Base-by-base conservation (phyloP, 768 basidiomycete species). In the Ramaria rubella region DNA sequence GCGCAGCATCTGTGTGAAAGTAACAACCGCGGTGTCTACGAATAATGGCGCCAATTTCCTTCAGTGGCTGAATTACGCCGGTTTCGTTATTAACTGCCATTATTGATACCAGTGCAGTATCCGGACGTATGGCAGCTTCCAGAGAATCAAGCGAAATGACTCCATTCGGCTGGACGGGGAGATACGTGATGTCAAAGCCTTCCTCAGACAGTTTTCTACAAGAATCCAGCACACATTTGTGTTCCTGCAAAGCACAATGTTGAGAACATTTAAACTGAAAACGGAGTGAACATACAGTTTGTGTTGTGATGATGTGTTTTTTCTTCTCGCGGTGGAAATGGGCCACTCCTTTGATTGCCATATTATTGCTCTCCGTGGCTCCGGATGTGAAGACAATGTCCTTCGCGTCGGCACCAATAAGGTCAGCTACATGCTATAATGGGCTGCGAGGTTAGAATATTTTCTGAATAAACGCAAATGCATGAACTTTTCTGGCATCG, bases 81-180 rank as follows among this genome's bases (percentile, higher is more conserved):
- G 94, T 98, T 73, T 99, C 96, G 71, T 99, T 99, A 76, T 99
- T 99, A 58, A 99, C 96, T 17, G 90, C 82, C 96, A 99, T 99
- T 68, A 99, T 86, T 12, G 94, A 95, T 44, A 99, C 85, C n/a
- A 98, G 74, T 1, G 89, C 90, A 12, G 92, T 94, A 59, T 94
- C 92, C 8, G 94, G 93, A 30, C 92, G 85, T 57, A 99, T 93
- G 34, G 94, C 87, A 1, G 78, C 81, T 65, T 93, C 90, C 30
- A 99, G 82, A 8, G 82, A 83, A 17, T 83, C 75, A 52, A 99
- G 74, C 29, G 82, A 81, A 59, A 99, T 73, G 48, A 96, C 66
- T 14, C 96, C 96, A 67, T 93, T 91, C 24, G 77, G 69, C 64
- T 90, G 80, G 23, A 98, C 96, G 2, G 95, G 94, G n/a, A 99